phyloP scores from a whole-genome alignment of 257 asterid genomes.

The Solanum pennellii region DNA sequence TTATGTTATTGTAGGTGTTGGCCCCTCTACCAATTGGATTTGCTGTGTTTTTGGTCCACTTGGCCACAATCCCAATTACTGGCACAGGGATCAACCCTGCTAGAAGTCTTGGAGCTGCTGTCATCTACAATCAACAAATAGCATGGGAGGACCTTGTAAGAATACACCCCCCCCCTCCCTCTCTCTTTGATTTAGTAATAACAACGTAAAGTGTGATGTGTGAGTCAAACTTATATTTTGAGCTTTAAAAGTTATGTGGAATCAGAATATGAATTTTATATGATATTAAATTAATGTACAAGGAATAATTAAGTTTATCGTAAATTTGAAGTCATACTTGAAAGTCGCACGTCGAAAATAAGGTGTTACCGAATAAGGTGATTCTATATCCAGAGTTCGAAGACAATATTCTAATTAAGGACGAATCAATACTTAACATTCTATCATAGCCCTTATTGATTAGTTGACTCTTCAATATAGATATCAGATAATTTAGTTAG shows the following conservation, averaged over 20 bases:
- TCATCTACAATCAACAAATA: background rate
- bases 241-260: background rate
- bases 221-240: background rate
- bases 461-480: background rate
- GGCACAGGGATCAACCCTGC: background rate
- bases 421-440: background rate
- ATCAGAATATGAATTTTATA: background rate
- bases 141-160: background rate
- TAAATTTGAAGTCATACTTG: rapidly evolving
- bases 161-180: no score
- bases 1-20: background rate
- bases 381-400: background rate
- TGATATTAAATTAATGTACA: background rate
- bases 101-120: background rate
- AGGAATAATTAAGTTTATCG: no score
- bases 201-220: background rate
- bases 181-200: background rate
- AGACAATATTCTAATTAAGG: background rate
- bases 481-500: background rate
- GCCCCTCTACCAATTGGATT: background rate
- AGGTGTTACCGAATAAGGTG: background rate
- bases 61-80: background rate
- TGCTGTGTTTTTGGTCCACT: background rate
- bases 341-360: background rate
- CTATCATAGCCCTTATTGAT: background rate